These are phyloP conservation scores for Hydrangea macrophylla DNA, from an alignment of 148 eudicot species.

Conservation along the genomic window DNA sequence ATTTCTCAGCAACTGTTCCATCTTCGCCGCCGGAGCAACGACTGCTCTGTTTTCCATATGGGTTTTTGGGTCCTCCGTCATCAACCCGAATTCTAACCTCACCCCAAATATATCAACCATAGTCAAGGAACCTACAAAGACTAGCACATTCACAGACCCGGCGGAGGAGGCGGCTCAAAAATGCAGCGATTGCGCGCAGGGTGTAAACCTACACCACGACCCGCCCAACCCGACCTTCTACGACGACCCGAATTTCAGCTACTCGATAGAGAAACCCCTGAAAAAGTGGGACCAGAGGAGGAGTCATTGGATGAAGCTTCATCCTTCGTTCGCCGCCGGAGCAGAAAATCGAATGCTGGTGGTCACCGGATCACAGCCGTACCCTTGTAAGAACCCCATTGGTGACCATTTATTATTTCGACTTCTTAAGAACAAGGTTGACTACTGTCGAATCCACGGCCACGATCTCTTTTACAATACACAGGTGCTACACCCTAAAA, in stretches of 20 bases:
- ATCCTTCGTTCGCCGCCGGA: constrained; percentile 20
- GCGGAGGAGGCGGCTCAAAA: background rate
- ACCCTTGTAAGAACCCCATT: constrained; percentile 26
- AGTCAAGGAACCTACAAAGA: background rate
- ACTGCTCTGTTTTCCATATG: constrained; percentile 46
- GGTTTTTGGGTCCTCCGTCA: constrained; percentile 48
- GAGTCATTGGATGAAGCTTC: constrained; percentile 29
- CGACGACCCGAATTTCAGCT: constrained; percentile 40
- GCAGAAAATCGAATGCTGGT: constrained; percentile 23
- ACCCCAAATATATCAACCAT: constrained; percentile 13
- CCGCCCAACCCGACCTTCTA: constrained; percentile 29
- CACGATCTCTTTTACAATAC: constrained; percentile 37
- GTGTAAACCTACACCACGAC: constrained; percentile 16
- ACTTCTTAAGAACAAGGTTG: constrained; percentile 42
- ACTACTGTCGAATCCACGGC: constrained; percentile 39
- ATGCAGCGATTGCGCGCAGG: constrained; percentile 1
- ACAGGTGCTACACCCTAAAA: constrained; percentile 36
- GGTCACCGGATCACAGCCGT: constrained; percentile 41
- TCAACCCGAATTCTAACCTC: constrained; percentile 22
- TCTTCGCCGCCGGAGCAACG: constrained; percentile 36
- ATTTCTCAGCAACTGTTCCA: constrained; percentile 24
- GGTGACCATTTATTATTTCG: constrained; percentile 40
- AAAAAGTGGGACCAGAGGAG: constrained; percentile 40
- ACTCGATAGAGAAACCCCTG: constrained; percentile 26
- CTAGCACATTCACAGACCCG: background rate